Conservation (phyloP, 768 basidiomycete species). For the Suillus fuscotomentosus region DNA sequence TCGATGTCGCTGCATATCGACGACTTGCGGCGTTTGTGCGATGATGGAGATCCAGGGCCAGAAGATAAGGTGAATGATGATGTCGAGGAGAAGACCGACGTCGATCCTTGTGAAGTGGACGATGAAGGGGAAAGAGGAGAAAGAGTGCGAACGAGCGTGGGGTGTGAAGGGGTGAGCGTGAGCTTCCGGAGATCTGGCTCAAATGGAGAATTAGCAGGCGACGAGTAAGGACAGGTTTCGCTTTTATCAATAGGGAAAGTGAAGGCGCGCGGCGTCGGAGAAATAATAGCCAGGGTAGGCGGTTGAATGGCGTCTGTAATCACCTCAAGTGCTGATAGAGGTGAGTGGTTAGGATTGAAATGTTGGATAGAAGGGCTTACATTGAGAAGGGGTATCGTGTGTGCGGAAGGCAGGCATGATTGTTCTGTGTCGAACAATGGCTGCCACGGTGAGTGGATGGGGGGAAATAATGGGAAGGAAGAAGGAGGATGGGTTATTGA, state of each 20-base stretch:
- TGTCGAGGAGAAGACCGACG: constrained; percentile 41
- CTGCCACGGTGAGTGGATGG: constrained; percentile 31
- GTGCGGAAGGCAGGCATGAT: constrained; percentile 82
- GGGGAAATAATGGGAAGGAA: constrained; percentile 33
- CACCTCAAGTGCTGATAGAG: constrained; percentile 68
- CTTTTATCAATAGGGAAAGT: constrained; percentile 39
- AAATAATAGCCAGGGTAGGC: constrained; percentile 56
- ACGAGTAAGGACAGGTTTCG: constrained; percentile 58
- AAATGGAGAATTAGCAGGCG: constrained; percentile 69
- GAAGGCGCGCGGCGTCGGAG: constrained; percentile 57
- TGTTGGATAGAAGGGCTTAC: constrained; percentile 28
- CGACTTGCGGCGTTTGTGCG: constrained; percentile 53
- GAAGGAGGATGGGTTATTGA: constrained; percentile 31
- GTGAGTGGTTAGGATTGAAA: constrained; percentile 18
- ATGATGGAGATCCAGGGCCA: constrained; percentile 30
- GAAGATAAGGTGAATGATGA: constrained; percentile 34
- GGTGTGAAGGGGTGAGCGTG: constrained; percentile 42
- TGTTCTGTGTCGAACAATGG: constrained; percentile 33
- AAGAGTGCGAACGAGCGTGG: constrained; percentile 37
- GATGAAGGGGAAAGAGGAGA: constrained; percentile 37
- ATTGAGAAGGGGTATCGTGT: constrained; percentile 64
- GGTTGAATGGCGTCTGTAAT: constrained; percentile 58
- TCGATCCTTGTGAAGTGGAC: constrained; percentile 35
- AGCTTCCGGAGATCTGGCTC: constrained; percentile 60
- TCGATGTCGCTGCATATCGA: constrained; percentile 47